A percentile compares a stretch with the other conserved stretches of the same genome.
Evolutionary conservation across 768 basidiomycete species (phyloP).

Genomic region (Termitomyces sp.): DNA sequence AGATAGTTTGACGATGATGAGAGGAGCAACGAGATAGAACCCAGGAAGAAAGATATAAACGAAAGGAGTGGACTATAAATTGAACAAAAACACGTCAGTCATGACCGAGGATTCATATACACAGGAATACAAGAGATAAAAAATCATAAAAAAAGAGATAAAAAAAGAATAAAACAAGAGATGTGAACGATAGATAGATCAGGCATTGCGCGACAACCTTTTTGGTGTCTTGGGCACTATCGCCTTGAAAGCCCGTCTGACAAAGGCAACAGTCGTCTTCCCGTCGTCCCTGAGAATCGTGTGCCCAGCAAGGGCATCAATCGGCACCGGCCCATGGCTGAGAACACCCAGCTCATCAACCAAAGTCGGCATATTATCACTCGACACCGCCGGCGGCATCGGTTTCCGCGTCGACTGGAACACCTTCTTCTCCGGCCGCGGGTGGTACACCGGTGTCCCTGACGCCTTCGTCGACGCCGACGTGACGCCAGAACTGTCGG

Average conservation of each 20-base stretch:
- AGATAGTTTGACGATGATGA: background rate
- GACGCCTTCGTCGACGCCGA: constrained; percentile 24
- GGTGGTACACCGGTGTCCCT: constrained; percentile 5
- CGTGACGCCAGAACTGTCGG: constrained; percentile 42
- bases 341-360: constrained; percentile 67
- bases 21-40: background rate
- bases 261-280: constrained; percentile 46
- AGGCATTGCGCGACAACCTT: constrained; percentile 40
- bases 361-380: constrained; percentile 47
- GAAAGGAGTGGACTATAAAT: background rate
- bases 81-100: background rate
- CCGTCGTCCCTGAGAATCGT: constrained; percentile 39
- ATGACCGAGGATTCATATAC: background rate
- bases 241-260: constrained; percentile 72
- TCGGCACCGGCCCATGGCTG: constrained; percentile 24
- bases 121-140: background rate
- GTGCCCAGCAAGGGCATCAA: constrained; percentile 15
- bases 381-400: constrained; percentile 73
- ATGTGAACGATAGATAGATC: constrained; percentile 1
- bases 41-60: background rate
- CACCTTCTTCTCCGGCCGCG: constrained; percentile 32
- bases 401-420: constrained; percentile 46
- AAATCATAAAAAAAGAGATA: background rate
- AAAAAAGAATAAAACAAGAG: background rate
- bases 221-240: constrained; percentile 63